Evolutionary conservation across 2,329 filamentous ascomycete genomes (phyloP), one percentile per base, ranked within the genome.

Genomic region (Calonectria hongkongensis): DNA sequence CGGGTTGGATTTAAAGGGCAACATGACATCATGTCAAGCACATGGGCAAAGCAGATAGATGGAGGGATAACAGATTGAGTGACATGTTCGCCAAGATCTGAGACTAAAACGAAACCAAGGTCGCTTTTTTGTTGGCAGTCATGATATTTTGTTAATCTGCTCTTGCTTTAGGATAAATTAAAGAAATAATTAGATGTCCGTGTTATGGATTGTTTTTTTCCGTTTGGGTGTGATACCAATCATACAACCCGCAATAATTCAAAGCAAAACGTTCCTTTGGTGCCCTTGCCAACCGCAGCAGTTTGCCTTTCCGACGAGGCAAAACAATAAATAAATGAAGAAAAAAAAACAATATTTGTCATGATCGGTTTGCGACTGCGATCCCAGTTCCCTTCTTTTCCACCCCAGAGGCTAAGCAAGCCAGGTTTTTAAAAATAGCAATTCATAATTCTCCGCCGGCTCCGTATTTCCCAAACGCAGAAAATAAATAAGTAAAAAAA

Each of bases 1-100:
- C 82, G 1, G 85, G 84, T 4, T 89, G 88, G 88, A 73, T 88
- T 66, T 83, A 56, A 71, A n/a, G 16, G 27, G 28, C 18, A 43
- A 58, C 33, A 58, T 21, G 30, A 36, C 54, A 58, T 58, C 21
- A 21, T 33, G 21, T 30, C 15, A 60, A 41, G 43, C 48, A 39
- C 15, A 45, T 43, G 21, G 50, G 25, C n/a, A 51, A n/a, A 16
- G 10, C 33, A 41, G 3, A 43, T 36, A 58, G 28, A 65, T 21
- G 65, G 50, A 58, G 50, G 28, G 9, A 28, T 2, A 60, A 30
- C 33, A 12, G 68, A 41, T 27, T 21, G 70, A 69, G 68, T 12
- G 51, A 33, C 62, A n/a, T 48, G 8, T 36, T 65, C 25, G n/a
- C 18, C 62, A 58, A 27, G 6, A n/a, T 45, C 56, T 68, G 71